These are phyloP conservation scores for Scutellaria barbata DNA, from an alignment of 257 asterid species.

Conservation along the genomic window DNA sequence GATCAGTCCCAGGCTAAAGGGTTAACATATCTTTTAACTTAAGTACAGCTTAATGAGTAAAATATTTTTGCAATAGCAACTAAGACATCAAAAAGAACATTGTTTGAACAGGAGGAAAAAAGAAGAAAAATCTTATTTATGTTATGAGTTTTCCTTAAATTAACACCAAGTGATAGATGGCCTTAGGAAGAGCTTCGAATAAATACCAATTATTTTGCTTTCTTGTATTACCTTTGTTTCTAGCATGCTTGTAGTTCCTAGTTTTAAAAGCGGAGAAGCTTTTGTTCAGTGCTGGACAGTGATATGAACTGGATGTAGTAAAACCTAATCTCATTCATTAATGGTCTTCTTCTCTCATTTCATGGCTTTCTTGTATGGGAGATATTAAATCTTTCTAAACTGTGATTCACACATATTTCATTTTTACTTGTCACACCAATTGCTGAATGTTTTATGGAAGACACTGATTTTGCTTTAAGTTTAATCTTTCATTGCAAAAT, in stretches of 20 bases:
- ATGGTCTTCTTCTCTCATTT: neutral
- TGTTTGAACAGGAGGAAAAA: neutral
- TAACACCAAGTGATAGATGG: neutral
- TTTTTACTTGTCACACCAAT: neutral
- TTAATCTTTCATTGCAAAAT: neutral
- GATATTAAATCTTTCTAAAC: neutral
- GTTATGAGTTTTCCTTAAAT: neutral
- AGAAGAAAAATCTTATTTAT: neutral
- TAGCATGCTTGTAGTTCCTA: neutral
- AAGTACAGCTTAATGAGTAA: neutral
- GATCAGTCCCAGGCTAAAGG: neutral
- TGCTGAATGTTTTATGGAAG: neutral
- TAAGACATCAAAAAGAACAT: conserved; percentile 5
- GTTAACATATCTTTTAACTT: conserved; percentile 1
- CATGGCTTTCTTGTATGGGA: conserved; percentile 8
- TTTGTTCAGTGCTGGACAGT: neutral
- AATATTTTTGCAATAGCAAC: neutral
- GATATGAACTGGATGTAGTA: neutral
- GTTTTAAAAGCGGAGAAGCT: neutral
- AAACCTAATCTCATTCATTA: neutral
- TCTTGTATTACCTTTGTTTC: too few relatives aligned
- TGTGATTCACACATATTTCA: neutral
- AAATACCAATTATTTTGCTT: too few relatives aligned
- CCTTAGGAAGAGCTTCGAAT: neutral
- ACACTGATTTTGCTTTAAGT: neutral